Percentiles rank a stretch among this genome's conserved stretches.
Evolutionary conservation across 257 asterid genomes (phyloP).

Genomic region (Nyctanthes arbortristis): DNA sequence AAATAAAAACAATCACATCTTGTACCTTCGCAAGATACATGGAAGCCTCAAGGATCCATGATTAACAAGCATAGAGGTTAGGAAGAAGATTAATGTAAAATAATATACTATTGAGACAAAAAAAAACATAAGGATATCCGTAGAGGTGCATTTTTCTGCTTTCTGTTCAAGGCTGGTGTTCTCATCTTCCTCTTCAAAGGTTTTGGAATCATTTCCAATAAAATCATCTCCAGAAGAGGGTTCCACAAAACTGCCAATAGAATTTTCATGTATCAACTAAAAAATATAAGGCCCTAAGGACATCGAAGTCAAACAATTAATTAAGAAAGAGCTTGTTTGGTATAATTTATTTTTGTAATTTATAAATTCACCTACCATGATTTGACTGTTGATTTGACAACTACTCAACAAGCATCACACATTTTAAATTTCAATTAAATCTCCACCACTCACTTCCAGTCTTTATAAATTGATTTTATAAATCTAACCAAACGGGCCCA

Average conservation of each 20-base stretch:
- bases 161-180: conserved; percentile 29
- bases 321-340: conserved; percentile 3
- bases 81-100: conserved; percentile 10
- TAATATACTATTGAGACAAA: conserved; percentile 13
- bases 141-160: conserved; percentile 20
- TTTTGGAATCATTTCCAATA: conserved; percentile 37
- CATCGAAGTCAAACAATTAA: conserved; percentile 1
- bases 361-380: too few relatives aligned
- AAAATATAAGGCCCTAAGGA: conserved; percentile 13
- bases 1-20: conserved; percentile 15
- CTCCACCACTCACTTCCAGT: too few relatives aligned
- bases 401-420: too few relatives aligned
- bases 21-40: background rate
- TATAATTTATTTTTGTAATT: too few relatives aligned
- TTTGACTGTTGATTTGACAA: too few relatives aligned
- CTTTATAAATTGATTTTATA: too few relatives aligned
- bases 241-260: conserved; percentile 63
- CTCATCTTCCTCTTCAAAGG: conserved; percentile 51
- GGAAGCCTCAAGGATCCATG: background rate
- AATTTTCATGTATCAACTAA: conserved; percentile 18
- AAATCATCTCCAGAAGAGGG: conserved; percentile 65
- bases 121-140: conserved; percentile 38
- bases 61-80: background rate
- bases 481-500: conserved; percentile 13
- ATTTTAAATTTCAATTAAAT: too few relatives aligned